Percentiles rank a stretch among this genome's conserved stretches.
Evolutionary conservation across 2,329 filamentous ascomycete genomes (phyloP).

Genomic region (Cryphonectria parasitica): DNA sequence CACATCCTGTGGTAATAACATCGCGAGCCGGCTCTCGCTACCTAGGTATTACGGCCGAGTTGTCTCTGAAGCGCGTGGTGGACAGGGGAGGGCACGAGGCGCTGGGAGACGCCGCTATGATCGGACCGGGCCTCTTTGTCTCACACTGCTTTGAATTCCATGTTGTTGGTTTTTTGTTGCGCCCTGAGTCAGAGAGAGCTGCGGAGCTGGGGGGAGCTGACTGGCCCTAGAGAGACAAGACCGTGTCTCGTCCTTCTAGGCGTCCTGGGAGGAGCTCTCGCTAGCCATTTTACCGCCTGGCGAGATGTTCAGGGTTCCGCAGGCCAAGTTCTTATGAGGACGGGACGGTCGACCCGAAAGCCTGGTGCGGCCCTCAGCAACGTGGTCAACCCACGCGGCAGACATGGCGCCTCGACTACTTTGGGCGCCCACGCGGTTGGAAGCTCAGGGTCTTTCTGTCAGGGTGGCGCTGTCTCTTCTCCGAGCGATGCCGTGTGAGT

Average conservation of each 20-base stretch:
- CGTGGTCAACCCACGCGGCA: not conserved
- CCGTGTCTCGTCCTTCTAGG: not conserved
- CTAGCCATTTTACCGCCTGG: not conserved
- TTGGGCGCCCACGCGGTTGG: not conserved
- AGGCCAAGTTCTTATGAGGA: not conserved
- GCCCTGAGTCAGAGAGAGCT: not conserved
- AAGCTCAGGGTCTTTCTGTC: not conserved
- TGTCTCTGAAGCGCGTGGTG: not conserved
- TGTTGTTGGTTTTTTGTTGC: not conserved
- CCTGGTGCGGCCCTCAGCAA: not conserved
- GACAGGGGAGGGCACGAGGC: not conserved
- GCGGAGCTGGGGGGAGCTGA: not conserved
- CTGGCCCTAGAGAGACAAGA: not conserved
- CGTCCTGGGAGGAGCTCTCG: not conserved
- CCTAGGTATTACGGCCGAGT: not conserved
- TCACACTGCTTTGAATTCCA: not conserved
- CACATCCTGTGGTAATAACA: not conserved
- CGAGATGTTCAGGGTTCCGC: not conserved
- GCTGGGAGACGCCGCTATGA: not conserved
- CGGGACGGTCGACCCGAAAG: not conserved
- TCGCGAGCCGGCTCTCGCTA: not conserved
- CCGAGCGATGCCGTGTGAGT: not conserved
- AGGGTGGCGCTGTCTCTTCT: not conserved
- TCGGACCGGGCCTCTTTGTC: slow-evolving; percentile 10
- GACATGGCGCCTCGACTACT: not conserved